These are phyloP conservation scores for Trichoderma sp. DNA, from an alignment of 2,329 filamentous ascomycete species.

Conservation along the genomic window DNA sequence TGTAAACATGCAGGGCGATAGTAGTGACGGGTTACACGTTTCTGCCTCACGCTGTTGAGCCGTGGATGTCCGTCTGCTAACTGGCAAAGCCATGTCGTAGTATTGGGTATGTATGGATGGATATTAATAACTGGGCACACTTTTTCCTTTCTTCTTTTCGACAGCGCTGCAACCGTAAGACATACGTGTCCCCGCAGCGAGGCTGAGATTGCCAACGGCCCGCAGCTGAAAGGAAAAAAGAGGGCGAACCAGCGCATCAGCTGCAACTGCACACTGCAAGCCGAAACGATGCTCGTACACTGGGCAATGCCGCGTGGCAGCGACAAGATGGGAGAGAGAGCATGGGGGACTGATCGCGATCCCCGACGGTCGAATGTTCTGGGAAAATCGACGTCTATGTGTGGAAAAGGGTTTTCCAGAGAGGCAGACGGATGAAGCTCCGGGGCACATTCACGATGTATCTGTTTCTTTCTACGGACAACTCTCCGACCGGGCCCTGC, in stretches of 20 bases:
- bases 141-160: no score
- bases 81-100: background rate
- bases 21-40: background rate
- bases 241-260: slow-evolving; percentile 21
- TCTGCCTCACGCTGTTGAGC: background rate
- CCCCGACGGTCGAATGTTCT: no score
- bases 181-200: slow-evolving; percentile 23
- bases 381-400: no score
- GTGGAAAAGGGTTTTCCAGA: no score
- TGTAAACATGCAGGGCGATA: slow-evolving; percentile 1
- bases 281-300: background rate
- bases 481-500: slow-evolving; percentile 1
- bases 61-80: background rate
- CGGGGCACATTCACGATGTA: no score
- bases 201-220: background rate
- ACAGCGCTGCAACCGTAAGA: background rate
- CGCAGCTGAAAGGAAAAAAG: slow-evolving; percentile 19
- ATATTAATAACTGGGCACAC: no score
- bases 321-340: no score
- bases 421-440: no score
- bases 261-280: slow-evolving; percentile 10
- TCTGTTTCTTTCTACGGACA: background rate
- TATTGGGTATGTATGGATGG: background rate
- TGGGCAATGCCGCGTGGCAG: background rate
- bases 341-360: no score